Evolutionary conservation across 1,284 basidiomycete genomes (phyloP).

Genomic region (Termitomyces sp.): DNA sequence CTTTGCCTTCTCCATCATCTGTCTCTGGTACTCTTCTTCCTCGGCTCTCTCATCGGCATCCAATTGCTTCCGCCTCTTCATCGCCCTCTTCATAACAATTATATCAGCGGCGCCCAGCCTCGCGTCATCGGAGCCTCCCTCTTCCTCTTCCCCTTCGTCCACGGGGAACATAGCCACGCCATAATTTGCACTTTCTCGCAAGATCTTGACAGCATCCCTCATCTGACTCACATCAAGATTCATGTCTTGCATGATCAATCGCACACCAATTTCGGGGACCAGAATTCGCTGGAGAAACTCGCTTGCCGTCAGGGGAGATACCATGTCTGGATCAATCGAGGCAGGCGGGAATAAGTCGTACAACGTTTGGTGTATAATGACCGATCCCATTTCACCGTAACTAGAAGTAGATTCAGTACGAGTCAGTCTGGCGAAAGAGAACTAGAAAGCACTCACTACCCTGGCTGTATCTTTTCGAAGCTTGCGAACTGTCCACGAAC

Average conservation of each 20-base stretch:
- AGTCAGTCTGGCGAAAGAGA: background rate
- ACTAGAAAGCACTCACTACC: constrained; percentile 56
- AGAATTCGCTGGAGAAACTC: constrained; percentile 72
- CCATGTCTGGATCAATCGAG: constrained; percentile 43
- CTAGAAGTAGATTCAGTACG: constrained; percentile 29
- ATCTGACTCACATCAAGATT: constrained; percentile 29
- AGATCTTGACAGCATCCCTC: constrained; percentile 47
- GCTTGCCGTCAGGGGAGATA: constrained; percentile 57
- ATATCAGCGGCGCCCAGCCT: constrained; percentile 45
- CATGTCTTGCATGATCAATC: constrained; percentile 68
- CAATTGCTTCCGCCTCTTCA: constrained; percentile 53
- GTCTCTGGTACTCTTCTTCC: constrained; percentile 4
- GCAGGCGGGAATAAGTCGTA: constrained; percentile 67
- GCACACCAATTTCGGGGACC: constrained; percentile 70
- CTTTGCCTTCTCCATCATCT: constrained; percentile 1
- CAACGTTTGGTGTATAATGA: constrained; percentile 72
- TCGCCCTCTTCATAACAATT: constrained; percentile 65
- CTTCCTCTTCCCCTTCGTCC: constrained; percentile 41
- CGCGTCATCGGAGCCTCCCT: constrained; percentile 26
- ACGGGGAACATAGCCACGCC: constrained; percentile 77
- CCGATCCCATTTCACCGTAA: constrained; percentile 74
- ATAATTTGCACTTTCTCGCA: constrained; percentile 69
- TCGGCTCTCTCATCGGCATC: constrained; percentile 44
- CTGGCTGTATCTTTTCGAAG: constrained; percentile 74
- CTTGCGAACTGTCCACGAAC: constrained; percentile 67